These are phyloP conservation scores for Babesia gibsoni DNA, from an alignment of 169 alveolate species.

Conservation along the genomic window DNA sequence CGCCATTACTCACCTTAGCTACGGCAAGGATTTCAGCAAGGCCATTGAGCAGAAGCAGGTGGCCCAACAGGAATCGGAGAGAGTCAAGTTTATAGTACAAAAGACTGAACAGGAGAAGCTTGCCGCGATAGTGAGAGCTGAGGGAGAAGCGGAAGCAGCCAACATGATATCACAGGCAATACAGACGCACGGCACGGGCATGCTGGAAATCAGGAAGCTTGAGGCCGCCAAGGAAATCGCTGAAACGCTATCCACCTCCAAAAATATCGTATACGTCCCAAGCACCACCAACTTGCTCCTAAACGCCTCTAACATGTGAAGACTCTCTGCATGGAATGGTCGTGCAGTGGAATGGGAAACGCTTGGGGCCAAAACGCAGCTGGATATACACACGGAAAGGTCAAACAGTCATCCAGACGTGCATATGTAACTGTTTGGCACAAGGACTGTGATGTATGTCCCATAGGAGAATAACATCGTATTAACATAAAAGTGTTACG, in stretches of 20 bases:
- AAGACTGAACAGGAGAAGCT: conserved; percentile 93
- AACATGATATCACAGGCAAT: conserved; percentile 92
- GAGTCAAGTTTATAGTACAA: conserved; percentile 93
- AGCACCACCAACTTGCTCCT: conserved; percentile 59
- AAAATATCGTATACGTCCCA: conserved; percentile 89
- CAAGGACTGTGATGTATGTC: no score
- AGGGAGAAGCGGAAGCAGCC: conserved; percentile 99
- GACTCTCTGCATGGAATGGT: neutral
- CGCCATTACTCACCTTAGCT: conserved; percentile 94
- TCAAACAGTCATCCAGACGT: no score
- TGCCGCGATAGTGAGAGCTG: conserved; percentile 94
- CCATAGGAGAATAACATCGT: no score
- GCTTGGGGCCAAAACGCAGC: neutral
- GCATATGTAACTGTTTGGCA: no score
- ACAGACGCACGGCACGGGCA: conserved; percentile 91
- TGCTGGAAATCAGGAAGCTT: conserved; percentile 91
- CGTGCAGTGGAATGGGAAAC: neutral
- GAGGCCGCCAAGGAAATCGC: conserved; percentile 97
- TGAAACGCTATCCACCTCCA: conserved; percentile 87
- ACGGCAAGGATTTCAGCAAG: conserved; percentile 93
- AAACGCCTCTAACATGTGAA: conserved; percentile 43
- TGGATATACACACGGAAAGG: no score
- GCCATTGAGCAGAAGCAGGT: conserved; percentile 98
- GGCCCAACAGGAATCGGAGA: conserved; percentile 97
- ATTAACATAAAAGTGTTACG: no score